A percentile compares a stretch with the other conserved stretches of the same genome.
Conservation (phyloP, 768 basidiomycete species). For the Suillus cothurnatus region DNA sequence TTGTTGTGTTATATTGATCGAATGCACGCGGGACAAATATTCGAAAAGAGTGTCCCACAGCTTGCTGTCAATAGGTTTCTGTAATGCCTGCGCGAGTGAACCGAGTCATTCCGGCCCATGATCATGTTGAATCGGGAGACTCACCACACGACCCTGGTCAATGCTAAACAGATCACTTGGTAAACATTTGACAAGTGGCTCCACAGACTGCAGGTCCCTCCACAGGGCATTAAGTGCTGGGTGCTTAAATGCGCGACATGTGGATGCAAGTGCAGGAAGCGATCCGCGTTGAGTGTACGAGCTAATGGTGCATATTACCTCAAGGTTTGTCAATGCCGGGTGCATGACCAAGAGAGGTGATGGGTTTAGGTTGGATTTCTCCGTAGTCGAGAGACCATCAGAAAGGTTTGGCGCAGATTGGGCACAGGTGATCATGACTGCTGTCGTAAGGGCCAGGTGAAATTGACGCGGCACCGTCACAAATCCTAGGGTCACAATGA, state of each 20-base stretch:
- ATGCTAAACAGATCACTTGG: background rate
- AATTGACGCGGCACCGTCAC: too few species aligned
- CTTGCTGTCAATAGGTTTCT: background rate
- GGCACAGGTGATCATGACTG: too few species aligned
- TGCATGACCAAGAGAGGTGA: background rate
- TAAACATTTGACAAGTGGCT: background rate
- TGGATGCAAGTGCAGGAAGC: background rate
- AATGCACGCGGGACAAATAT: conserved; percentile 20
- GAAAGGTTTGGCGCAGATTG: too few species aligned
- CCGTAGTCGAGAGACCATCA: background rate
- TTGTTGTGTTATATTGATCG: conserved; percentile 17
- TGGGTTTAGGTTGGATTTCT: background rate
- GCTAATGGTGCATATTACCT: background rate
- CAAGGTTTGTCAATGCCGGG: background rate
- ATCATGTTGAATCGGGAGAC: background rate
- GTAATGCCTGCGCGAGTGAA: background rate
- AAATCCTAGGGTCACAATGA: too few species aligned
- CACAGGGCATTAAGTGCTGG: background rate
- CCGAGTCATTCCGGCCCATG: background rate
- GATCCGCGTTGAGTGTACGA: background rate
- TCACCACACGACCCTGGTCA: background rate
- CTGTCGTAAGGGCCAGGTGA: too few species aligned
- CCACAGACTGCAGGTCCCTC: background rate
- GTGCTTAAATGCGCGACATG: background rate
- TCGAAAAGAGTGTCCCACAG: conserved; percentile 23